A percentile compares a stretch with the other conserved stretches of the same genome.
Conservation (phyloP, 1,284 basidiomycete genomes). For the Neotropicomus parvogracilis region DNA sequence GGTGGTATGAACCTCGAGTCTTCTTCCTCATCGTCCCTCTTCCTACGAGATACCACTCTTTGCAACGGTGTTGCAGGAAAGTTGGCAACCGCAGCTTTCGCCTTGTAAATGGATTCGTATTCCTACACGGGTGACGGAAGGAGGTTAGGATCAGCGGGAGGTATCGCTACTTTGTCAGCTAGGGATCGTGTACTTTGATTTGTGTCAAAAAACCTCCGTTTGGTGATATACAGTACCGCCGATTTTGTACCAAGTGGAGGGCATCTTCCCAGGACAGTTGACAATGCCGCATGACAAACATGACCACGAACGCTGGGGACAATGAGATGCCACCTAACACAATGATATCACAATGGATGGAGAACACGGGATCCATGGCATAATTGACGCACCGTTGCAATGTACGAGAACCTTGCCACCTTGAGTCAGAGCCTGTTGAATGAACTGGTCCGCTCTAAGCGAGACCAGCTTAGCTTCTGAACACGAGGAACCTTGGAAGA, state of each 20-base stretch:
- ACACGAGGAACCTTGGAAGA: neutral
- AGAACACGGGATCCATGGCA: neutral
- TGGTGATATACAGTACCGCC: slow-evolving; percentile 86
- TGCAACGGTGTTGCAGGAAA: slow-evolving; percentile 46
- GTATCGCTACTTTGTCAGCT: neutral
- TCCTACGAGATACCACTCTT: slow-evolving; percentile 52
- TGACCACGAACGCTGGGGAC: slow-evolving; percentile 85
- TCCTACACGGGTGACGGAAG: slow-evolving; percentile 46
- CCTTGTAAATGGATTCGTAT: slow-evolving; percentile 86
- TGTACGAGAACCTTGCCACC: slow-evolving; percentile 85
- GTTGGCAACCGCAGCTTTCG: slow-evolving; percentile 58
- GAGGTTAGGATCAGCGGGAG: slow-evolving; percentile 5
- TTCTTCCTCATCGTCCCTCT: slow-evolving; percentile 68
- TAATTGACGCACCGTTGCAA: slow-evolving; percentile 69
- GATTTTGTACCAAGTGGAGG: slow-evolving; percentile 80
- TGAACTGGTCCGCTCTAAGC: slow-evolving; percentile 72
- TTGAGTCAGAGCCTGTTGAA: slow-evolving; percentile 62
- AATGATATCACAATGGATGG: neutral
- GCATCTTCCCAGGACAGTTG: slow-evolving; percentile 82
- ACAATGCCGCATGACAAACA: slow-evolving; percentile 87
- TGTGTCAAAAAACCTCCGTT: slow-evolving; percentile 85
- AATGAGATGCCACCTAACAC: slow-evolving; percentile 77
- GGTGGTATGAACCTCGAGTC: slow-evolving; percentile 42
- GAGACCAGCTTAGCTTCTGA: neutral
- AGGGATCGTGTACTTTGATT: slow-evolving; percentile 60